Conservation (phyloP, 169 alveolate species). For the Babesia caballi region DNA sequence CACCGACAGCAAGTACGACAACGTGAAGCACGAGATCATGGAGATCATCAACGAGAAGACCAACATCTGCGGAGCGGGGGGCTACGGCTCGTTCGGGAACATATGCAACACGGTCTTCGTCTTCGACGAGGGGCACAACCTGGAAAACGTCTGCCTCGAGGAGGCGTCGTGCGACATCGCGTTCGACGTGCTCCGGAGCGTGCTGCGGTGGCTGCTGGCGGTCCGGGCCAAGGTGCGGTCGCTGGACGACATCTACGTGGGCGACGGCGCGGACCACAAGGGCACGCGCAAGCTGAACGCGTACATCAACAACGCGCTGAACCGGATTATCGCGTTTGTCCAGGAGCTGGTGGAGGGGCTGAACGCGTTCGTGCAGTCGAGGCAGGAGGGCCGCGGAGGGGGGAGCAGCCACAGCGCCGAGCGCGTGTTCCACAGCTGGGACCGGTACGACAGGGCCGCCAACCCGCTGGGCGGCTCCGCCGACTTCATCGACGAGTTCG, state of each 20-base stretch:
- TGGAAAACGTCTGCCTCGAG: conserved; percentile 81
- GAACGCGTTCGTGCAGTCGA: conserved; percentile 11
- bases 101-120: conserved; percentile 81
- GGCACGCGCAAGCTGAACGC: neutral
- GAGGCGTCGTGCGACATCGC: conserved; percentile 75
- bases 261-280: neutral
- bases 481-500: conserved; percentile 14
- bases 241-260: neutral
- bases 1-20: conserved; percentile 77
- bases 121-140: conserved; percentile 94
- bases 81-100: conserved; percentile 71
- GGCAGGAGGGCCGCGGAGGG: neutral
- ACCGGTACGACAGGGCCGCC: conserved; percentile 19
- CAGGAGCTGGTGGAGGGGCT: neutral
- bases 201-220: conserved; percentile 8
- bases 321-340: conserved; percentile 7
- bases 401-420: neutral
- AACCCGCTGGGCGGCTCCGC: conserved; percentile 33
- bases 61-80: conserved; percentile 80
- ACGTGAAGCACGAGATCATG: conserved; percentile 76
- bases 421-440: conserved; percentile 46
- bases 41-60: conserved; percentile 77
- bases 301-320: neutral
- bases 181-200: neutral
- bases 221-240: neutral